Evolutionary conservation across 345 rosid species (phyloP).

Genomic region (Bretschneidera sinensis): DNA sequence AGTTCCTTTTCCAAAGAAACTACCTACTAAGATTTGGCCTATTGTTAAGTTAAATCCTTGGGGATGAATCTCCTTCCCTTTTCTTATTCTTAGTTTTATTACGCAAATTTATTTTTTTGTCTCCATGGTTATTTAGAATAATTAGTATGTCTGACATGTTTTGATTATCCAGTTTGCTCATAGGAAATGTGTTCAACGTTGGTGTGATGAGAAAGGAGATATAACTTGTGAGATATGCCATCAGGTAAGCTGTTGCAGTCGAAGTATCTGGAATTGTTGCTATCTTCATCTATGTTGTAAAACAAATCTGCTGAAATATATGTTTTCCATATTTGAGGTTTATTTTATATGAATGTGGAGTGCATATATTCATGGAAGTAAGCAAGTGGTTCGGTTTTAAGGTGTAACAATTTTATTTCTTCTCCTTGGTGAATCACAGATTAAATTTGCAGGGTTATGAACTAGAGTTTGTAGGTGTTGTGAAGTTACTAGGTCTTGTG

Average conservation of each 20-base stretch:
- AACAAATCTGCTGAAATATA: neutral
- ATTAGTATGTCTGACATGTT: constrained; percentile 8
- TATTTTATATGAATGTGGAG: neutral
- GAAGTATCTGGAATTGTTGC: constrained; percentile 1
- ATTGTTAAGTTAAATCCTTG: constrained; percentile 1
- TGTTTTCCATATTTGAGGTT: neutral
- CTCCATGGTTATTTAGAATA: neutral
- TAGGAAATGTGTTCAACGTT: constrained; percentile 94
- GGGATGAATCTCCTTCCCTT: neutral
- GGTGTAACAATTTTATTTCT: neutral
- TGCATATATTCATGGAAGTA: neutral
- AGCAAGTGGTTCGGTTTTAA: neutral
- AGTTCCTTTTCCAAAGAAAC: neutral
- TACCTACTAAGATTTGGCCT: neutral
- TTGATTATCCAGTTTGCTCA: constrained; percentile 68
- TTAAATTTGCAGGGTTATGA: neutral
- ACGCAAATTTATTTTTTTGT: neutral
- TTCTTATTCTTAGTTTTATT: neutral
- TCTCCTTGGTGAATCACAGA: neutral
- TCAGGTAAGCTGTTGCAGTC: constrained; percentile 44
- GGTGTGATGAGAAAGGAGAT: constrained; percentile 98
- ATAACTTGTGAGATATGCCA: constrained; percentile 91
- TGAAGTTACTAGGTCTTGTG: too few relatives aligned
- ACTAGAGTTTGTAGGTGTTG: neutral
- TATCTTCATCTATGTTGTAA: neutral